A percentile compares a stretch with the other conserved stretches of the same genome.
Evolutionary conservation across 2,329 filamentous ascomycete genomes (phyloP).

Genomic region (Talaromyces pinophilus): DNA sequence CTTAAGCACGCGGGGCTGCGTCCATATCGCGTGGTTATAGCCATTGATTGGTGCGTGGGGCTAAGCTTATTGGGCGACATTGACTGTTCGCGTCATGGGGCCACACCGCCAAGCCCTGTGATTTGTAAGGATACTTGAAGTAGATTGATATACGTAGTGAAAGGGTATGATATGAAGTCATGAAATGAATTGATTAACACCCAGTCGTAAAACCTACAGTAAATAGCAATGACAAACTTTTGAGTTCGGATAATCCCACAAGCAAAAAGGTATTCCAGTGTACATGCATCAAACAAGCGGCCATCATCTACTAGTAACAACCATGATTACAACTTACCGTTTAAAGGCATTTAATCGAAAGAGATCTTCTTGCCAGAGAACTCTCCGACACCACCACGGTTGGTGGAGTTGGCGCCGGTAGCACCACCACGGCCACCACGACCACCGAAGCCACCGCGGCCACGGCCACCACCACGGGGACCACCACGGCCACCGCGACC

Average conservation of each 20-base stretch:
- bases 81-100: conserved; percentile 15
- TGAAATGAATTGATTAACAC: conserved; percentile 5
- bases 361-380: conserved; percentile 80
- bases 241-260: conserved; percentile 13
- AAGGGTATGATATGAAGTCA: not conserved
- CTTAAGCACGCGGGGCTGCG: conserved; percentile 9
- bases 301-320: not conserved
- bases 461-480: conserved; percentile 53
- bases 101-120: not conserved
- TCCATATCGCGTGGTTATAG: conserved; percentile 8
- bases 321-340: conserved; percentile 21
- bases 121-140: not conserved
- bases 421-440: conserved; percentile 40
- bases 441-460: conserved; percentile 38
- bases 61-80: not conserved
- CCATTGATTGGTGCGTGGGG: conserved; percentile 11
- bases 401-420: conserved; percentile 42
- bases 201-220: not conserved
- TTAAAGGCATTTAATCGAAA: conserved; percentile 49
- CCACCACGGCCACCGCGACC: conserved; percentile 55
- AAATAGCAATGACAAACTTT: conserved; percentile 12
- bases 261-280: conserved; percentile 16
- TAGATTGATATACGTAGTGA: not conserved
- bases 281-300: conserved; percentile 15
- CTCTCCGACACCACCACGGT: conserved; percentile 52